These are phyloP conservation scores for Nemania sp. DNA, from an alignment of 2,329 filamentous ascomycete species.

Conservation along the genomic window DNA sequence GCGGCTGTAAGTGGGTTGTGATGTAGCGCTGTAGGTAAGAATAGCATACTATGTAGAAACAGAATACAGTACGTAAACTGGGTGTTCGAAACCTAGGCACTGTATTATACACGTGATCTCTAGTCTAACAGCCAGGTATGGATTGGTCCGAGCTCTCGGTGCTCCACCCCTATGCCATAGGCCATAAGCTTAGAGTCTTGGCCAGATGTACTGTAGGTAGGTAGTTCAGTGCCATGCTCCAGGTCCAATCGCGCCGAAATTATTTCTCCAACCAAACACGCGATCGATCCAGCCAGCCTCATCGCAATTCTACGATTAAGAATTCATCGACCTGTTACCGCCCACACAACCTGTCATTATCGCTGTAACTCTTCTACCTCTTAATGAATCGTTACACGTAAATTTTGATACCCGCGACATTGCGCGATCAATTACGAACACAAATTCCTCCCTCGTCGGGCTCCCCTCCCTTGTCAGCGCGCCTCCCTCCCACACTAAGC, in stretches of 20 bases:
- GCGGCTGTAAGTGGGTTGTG: not conserved
- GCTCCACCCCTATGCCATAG: not conserved
- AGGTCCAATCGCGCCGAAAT: slow-evolving; percentile 51
- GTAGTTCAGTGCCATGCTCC: not conserved
- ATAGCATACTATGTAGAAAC: not conserved
- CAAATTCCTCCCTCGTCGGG: slow-evolving; percentile 19
- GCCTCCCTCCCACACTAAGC: slow-evolving; percentile 39
- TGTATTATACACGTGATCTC: slow-evolving; percentile 16
- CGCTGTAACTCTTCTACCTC: slow-evolving; percentile 25
- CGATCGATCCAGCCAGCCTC: slow-evolving; percentile 48
- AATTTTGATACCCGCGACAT: slow-evolving; percentile 37
- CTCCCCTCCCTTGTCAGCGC: slow-evolving; percentile 24
- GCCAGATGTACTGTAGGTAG: slow-evolving; percentile 6
- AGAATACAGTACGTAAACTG: not conserved
- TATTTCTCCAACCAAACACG: slow-evolving; percentile 55
- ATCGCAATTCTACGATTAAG: slow-evolving; percentile 40
- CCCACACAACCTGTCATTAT: slow-evolving; percentile 28
- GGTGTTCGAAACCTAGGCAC: too few relatives aligned
- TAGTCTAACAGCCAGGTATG: not conserved
- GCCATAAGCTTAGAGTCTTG: slow-evolving; percentile 3
- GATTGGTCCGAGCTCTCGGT: slow-evolving; percentile 18
- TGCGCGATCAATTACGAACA: slow-evolving; percentile 33
- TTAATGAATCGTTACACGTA: slow-evolving; percentile 41
- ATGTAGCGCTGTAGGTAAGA: not conserved
- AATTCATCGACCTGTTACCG: slow-evolving; percentile 38